phyloP scores from a whole-genome alignment of 352 stramenopile genomes.

The Phytophthora melonis region DNA sequence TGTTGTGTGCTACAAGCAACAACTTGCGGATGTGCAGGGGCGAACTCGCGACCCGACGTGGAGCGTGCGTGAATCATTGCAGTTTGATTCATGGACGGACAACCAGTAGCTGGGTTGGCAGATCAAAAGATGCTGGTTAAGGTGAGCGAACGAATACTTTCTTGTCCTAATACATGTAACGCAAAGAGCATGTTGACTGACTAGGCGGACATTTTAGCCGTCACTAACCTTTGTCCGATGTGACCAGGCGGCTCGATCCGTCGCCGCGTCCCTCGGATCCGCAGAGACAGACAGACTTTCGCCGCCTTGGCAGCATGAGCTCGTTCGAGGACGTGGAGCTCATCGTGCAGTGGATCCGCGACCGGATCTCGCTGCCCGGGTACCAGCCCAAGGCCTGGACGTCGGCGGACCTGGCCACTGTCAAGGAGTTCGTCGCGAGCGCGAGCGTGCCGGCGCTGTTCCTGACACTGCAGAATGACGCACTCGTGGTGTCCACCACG shows the following conservation, averaged over 20 bases:
- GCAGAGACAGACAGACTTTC: constrained; percentile 1
- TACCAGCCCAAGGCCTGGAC: constrained; percentile 79
- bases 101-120: neutral
- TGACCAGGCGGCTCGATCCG: neutral
- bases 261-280: constrained; percentile 1
- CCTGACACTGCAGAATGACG: constrained; percentile 57
- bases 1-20: neutral
- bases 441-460: constrained; percentile 77
- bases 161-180: neutral
- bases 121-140: neutral
- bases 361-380: constrained; percentile 77
- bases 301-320: constrained; percentile 52
- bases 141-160: neutral
- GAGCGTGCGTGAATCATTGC: neutral
- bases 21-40: neutral
- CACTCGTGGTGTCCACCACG: constrained; percentile 62
- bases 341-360: constrained; percentile 87
- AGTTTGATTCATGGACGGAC: too few relatives aligned
- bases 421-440: constrained; percentile 87
- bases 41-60: neutral
- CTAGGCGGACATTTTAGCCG: neutral
- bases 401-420: constrained; percentile 77
- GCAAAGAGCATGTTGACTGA: neutral
- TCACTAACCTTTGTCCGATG: neutral
- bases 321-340: constrained; percentile 88